Evolutionary conservation across 1,284 basidiomycete genomes (phyloP).

Genomic region (Volvariella surrecta): DNA sequence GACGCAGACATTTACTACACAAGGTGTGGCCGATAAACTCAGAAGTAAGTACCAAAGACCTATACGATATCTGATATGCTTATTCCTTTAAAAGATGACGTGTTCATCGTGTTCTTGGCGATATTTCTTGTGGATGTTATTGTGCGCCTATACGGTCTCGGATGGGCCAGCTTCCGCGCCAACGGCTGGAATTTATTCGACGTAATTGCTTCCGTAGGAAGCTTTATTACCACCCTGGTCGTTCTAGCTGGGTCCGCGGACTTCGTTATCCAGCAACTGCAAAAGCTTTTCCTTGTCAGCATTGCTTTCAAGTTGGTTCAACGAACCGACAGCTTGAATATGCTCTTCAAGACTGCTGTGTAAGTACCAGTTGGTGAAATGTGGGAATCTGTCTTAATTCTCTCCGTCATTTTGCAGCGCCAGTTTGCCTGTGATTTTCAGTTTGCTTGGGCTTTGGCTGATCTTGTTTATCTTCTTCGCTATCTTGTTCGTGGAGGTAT

Average conservation of each 20-base stretch:
- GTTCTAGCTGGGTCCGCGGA: conserved; percentile 51
- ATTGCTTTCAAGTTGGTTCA: conserved; percentile 95
- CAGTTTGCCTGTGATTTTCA: conserved; percentile 83
- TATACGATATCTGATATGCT: conserved; percentile 1
- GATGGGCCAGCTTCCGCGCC: conserved; percentile 75
- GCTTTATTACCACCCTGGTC: conserved; percentile 78
- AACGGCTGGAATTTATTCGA: conserved; percentile 96
- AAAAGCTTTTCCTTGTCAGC: conserved; percentile 92
- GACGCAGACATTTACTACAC: conserved; percentile 73
- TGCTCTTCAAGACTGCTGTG: conserved; percentile 95
- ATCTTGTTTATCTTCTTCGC: conserved; percentile 90
- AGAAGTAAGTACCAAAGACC: conserved; percentile 43
- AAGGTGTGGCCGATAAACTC: conserved; percentile 46
- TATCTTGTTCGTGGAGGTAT: conserved; percentile 88
- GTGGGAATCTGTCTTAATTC: no score
- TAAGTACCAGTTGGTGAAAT: conserved; percentile 31
- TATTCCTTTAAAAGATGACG: conserved; percentile 43
- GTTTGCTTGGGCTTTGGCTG: conserved; percentile 85
- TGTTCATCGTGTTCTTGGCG: conserved; percentile 72
- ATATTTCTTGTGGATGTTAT: conserved; percentile 76
- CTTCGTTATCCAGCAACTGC: conserved; percentile 63
- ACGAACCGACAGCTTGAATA: conserved; percentile 83
- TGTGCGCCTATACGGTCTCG: conserved; percentile 79
- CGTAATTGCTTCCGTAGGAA: conserved; percentile 74
- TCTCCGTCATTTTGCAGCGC: conserved; percentile 41